Evolutionary conservation across 164 flowering plant genomes (phyloP).

Genomic region (Nymphaea thermarum): DNA sequence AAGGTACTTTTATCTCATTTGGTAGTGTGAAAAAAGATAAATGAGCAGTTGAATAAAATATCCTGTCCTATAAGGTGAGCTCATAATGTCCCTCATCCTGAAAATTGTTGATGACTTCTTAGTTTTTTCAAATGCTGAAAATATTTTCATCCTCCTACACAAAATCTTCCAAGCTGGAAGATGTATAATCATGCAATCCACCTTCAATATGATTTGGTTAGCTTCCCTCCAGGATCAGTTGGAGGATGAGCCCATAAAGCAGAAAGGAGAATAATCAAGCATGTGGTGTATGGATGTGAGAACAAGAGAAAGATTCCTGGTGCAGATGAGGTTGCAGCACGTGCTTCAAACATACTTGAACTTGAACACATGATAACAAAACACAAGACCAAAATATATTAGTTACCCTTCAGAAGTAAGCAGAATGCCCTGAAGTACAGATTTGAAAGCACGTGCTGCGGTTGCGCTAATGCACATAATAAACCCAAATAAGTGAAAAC

Average conservation of each 20-base stretch:
- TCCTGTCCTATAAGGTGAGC: too few species aligned
- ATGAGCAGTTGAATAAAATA: too few species aligned
- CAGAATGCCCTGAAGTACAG: slow-evolving; percentile 88
- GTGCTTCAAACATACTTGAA: not conserved
- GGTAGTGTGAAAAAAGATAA: too few species aligned
- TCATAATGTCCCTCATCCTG: too few species aligned
- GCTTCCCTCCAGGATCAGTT: not conserved
- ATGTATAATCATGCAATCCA: not conserved
- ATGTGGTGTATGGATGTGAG: too few species aligned
- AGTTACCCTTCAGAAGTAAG: slow-evolving; percentile 88
- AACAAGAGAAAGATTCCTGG: too few species aligned
- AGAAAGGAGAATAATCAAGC: too few species aligned
- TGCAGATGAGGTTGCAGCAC: too few species aligned
- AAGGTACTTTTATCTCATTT: too few species aligned
- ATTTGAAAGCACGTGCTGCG: slow-evolving; percentile 92
- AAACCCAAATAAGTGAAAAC: slow-evolving; percentile 81
- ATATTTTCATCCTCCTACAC: too few species aligned
- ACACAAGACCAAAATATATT: not conserved
- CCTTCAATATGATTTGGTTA: not conserved
- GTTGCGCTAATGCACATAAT: slow-evolving; percentile 91
- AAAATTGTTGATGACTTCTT: too few species aligned
- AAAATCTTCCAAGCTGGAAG: not conserved
- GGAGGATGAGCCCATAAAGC: not conserved
- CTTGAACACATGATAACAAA: not conserved
- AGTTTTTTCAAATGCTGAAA: too few species aligned